Conservation (phyloP, 768 basidiomycete species). For the Clitopilus hobsonii region DNA sequence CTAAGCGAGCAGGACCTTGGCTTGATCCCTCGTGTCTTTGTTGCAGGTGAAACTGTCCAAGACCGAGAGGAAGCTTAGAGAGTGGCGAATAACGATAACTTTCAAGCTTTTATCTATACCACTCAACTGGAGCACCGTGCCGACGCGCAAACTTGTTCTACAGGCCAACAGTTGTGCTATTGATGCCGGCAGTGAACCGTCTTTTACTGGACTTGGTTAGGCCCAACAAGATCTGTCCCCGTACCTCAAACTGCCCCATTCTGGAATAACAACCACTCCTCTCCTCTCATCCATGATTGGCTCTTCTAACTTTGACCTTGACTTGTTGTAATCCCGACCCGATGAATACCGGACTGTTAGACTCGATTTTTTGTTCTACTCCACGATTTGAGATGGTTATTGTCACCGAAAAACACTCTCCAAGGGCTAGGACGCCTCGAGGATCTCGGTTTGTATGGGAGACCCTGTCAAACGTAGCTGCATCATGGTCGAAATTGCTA, state of each 20-base stretch:
- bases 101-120: no score
- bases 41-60: no score
- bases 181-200: background rate
- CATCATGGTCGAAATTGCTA: background rate
- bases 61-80: background rate
- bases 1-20: background rate
- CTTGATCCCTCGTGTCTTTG: background rate
- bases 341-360: background rate
- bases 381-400: background rate
- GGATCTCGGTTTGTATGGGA: background rate
- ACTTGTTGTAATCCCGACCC: conserved; percentile 1
- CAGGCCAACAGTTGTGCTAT: no score
- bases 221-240: background rate
- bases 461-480: background rate
- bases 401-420: background rate
- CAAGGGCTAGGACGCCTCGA: background rate
- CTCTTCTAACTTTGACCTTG: background rate
- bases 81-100: no score
- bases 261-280: background rate
- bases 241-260: background rate
- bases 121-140: no score
- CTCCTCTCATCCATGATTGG: background rate
- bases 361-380: background rate
- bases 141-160: no score
- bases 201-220: background rate